Evolutionary conservation across 768 basidiomycete genomes (phyloP).

Genomic region (Infundibulicybe gibba): DNA sequence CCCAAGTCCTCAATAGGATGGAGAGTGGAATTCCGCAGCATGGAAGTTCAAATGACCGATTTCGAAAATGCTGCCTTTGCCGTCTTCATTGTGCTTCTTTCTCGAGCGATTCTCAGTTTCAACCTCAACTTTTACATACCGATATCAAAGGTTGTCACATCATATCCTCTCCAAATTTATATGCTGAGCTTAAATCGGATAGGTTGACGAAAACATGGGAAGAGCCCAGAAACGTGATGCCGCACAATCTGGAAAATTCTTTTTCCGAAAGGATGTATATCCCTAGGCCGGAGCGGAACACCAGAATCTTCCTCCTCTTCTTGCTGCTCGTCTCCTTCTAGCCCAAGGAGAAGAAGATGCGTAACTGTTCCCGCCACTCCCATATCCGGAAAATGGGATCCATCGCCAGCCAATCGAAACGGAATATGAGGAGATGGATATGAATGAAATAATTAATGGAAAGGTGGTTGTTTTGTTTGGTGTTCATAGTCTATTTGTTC

Average conservation of each 20-base stretch:
- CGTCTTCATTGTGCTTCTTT: constrained; percentile 91
- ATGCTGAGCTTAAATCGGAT: constrained; percentile 2
- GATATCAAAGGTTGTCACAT: constrained; percentile 76
- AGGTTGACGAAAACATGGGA: constrained; percentile 98
- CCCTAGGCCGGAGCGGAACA: constrained; percentile 42
- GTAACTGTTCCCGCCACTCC: constrained; percentile 66
- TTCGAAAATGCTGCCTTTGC: constrained; percentile 98
- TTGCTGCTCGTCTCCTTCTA: constrained; percentile 31
- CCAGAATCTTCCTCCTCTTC: constrained; percentile 41
- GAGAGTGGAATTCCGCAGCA: constrained; percentile 97
- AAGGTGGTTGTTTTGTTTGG: constrained; percentile 43
- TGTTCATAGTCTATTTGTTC: neutral
- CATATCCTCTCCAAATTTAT: neutral
- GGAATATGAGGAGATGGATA: constrained; percentile 90
- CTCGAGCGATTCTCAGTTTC: constrained; percentile 88
- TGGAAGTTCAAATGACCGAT: constrained; percentile 99
- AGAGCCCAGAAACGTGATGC: constrained; percentile 86
- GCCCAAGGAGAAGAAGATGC: constrained; percentile 61
- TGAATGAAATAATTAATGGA: constrained; percentile 94
- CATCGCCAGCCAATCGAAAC: constrained; percentile 53
- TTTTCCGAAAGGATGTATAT: constrained; percentile 86
- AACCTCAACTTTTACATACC: constrained; percentile 95
- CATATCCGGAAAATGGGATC: constrained; percentile 45
- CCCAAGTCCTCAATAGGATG: constrained; percentile 91
- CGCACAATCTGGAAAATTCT: constrained; percentile 70